Conservation (phyloP, 2,329 filamentous ascomycete species). For the Remersonia thermophila region DNA sequence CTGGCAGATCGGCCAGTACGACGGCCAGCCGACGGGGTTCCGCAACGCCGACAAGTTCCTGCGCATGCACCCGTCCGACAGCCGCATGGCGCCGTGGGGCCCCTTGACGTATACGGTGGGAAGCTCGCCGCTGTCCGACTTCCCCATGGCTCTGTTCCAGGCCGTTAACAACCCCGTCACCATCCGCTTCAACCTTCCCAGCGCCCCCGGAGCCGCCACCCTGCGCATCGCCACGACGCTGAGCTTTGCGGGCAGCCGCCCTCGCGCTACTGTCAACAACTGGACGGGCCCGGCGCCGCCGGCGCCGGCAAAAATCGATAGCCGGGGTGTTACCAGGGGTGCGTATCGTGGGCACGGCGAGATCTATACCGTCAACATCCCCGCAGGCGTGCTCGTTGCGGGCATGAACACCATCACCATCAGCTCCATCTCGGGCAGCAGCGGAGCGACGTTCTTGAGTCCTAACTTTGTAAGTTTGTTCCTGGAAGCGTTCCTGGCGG, state of each 20-base stretch:
- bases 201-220: conserved; percentile 39
- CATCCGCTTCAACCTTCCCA: conserved; percentile 45
- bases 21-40: conserved; percentile 52
- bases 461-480: conserved; percentile 38
- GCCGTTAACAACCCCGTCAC: conserved; percentile 45
- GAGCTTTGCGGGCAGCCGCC: conserved; percentile 46
- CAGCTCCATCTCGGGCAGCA: conserved; percentile 44
- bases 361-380: conserved; percentile 49
- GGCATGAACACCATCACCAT: conserved; percentile 54
- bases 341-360: conserved; percentile 53
- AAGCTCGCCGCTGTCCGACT: conserved; percentile 35
- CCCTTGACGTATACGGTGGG: conserved; percentile 50
- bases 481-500: background rate
- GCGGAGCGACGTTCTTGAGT: conserved; percentile 40
- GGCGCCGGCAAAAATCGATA: conserved; percentile 51
- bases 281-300: conserved; percentile 36
- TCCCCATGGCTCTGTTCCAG: conserved; percentile 57
- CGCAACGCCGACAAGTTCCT: conserved; percentile 54
- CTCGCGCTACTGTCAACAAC: conserved; percentile 43
- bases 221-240: conserved; percentile 54
- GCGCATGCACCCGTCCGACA: conserved; percentile 56
- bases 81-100: conserved; percentile 49
- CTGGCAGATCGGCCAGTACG: conserved; percentile 54
- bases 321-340: conserved; percentile 51
- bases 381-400: conserved; percentile 43